Conservation (phyloP, 2,329 filamentous ascomycete species). For the Karstenula rhodostoma region DNA sequence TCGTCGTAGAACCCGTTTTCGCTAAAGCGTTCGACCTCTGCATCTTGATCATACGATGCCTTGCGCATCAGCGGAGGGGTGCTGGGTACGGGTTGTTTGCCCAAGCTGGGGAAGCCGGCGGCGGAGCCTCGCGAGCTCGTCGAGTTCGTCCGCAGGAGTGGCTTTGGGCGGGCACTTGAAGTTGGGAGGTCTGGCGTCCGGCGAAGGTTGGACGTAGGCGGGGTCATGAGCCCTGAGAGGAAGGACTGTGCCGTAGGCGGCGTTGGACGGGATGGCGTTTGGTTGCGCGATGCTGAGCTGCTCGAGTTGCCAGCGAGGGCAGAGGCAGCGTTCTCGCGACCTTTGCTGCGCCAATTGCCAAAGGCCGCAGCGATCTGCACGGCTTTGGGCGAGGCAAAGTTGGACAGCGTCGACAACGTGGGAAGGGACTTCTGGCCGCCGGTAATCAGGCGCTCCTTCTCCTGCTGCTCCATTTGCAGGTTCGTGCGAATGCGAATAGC, state of each 20-base stretch:
- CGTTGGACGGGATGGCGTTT: conserved; percentile 49
- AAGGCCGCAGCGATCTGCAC: conserved; percentile 96
- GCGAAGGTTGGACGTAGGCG: conserved; percentile 78
- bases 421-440: conserved; percentile 69
- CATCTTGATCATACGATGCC: conserved; percentile 67
- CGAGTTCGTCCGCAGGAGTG: conserved; percentile 37
- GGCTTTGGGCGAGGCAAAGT: conserved; percentile 81
- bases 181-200: conserved; percentile 62
- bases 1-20: conserved; percentile 60
- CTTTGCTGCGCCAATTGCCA: conserved; percentile 91
- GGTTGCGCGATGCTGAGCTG: conserved; percentile 35
- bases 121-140: conserved; percentile 38
- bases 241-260: conserved; percentile 65
- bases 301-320: conserved; percentile 48
- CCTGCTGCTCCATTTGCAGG: conserved; percentile 96
- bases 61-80: conserved; percentile 66
- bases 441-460: conserved; percentile 84
- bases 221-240: conserved; percentile 84
- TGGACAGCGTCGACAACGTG: conserved; percentile 78
- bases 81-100: conserved; percentile 40
- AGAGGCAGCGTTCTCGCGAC: conserved; percentile 59
- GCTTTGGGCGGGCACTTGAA: conserved; percentile 36
- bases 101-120: conserved; percentile 42
- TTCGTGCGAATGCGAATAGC: conserved; percentile 93
- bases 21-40: conserved; percentile 59